phyloP scores from a whole-genome alignment of 768 basidiomycete species.

The Mrakia gelida region DNA sequence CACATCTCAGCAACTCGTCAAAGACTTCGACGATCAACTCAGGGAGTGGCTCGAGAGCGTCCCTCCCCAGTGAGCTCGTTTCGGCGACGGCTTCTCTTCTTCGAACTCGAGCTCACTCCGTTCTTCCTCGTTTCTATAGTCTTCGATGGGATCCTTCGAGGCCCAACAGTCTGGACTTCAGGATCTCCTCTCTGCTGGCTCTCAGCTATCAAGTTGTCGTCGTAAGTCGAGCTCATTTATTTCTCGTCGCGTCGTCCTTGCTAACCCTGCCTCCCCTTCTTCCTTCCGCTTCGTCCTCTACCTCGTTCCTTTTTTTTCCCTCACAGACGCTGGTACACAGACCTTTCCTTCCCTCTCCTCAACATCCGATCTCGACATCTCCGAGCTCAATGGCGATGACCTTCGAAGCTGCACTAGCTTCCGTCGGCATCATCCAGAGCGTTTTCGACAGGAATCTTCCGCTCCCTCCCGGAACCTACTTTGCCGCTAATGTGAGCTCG shows the following conservation, averaged over 20 bases:
- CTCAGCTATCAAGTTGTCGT: not conserved
- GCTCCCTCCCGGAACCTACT: not conserved
- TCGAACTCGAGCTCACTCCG: not conserved
- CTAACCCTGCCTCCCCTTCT: not conserved
- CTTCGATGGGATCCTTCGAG: slow-evolving; percentile 16
- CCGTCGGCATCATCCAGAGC: slow-evolving; percentile 7
- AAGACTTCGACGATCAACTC: not conserved
- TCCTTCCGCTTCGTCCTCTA: too few relatives aligned
- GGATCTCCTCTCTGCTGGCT: not conserved
- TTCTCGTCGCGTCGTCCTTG: too few relatives aligned
- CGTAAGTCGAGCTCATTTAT: not conserved
- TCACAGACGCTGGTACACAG: slow-evolving; percentile 24
- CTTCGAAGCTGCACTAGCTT: slow-evolving; percentile 12
- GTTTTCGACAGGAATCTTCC: not conserved
- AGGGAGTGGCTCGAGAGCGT: not conserved
- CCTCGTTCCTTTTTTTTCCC: not conserved
- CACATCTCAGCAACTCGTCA: not conserved
- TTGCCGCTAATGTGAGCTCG: not conserved
- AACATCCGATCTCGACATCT: slow-evolving; percentile 18
- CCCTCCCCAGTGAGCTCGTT: too few relatives aligned
- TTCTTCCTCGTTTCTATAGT: not conserved
- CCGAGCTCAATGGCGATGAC: slow-evolving; percentile 7
- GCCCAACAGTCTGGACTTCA: slow-evolving; percentile 2
- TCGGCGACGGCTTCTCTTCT: not conserved
- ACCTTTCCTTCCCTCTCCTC: slow-evolving; percentile 25